Evolutionary conservation across 352 stramenopile genomes (phyloP).

Genomic region (Peronosclerospora sorghi): DNA sequence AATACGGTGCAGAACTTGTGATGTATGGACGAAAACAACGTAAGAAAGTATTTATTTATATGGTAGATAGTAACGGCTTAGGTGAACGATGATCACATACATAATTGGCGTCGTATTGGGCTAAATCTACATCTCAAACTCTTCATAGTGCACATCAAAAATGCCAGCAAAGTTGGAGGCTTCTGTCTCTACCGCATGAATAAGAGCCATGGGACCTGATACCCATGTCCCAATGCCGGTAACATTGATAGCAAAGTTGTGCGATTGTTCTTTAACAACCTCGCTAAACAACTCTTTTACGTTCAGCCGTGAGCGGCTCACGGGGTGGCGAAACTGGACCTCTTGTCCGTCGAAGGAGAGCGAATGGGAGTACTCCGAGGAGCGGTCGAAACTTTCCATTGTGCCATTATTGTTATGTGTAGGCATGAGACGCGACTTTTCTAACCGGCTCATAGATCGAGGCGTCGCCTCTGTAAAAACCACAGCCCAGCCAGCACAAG

Average conservation of each 20-base stretch:
- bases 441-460: slow-evolving; percentile 60
- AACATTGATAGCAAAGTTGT: slow-evolving; percentile 74
- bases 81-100: too few relatives aligned
- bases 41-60: too few relatives aligned
- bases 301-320: slow-evolving; percentile 57
- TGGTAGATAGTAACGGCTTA: too few relatives aligned
- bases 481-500: slow-evolving; percentile 44
- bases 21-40: too few relatives aligned
- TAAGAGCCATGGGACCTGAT: slow-evolving; percentile 71
- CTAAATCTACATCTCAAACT: slow-evolving; percentile 86
- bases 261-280: slow-evolving; percentile 75
- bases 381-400: slow-evolving; percentile 29
- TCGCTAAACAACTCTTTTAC: slow-evolving; percentile 68
- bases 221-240: slow-evolving; percentile 77
- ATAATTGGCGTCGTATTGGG: too few relatives aligned
- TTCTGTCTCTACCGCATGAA: slow-evolving; percentile 66
- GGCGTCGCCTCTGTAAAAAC: slow-evolving; percentile 55
- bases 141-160: slow-evolving; percentile 83
- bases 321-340: slow-evolving; percentile 62
- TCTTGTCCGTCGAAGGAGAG: slow-evolving; percentile 71
- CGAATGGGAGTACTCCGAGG: slow-evolving; percentile 59
- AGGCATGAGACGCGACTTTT: slow-evolving; percentile 59
- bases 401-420: slow-evolving; percentile 23
- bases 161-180: slow-evolving; percentile 68
- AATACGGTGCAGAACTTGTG: too few relatives aligned